Evolutionary conservation across 1,284 basidiomycete species (phyloP), one percentile per base, ranked within the genome.

Genomic region (Tranzscheliella williamsii): DNA sequence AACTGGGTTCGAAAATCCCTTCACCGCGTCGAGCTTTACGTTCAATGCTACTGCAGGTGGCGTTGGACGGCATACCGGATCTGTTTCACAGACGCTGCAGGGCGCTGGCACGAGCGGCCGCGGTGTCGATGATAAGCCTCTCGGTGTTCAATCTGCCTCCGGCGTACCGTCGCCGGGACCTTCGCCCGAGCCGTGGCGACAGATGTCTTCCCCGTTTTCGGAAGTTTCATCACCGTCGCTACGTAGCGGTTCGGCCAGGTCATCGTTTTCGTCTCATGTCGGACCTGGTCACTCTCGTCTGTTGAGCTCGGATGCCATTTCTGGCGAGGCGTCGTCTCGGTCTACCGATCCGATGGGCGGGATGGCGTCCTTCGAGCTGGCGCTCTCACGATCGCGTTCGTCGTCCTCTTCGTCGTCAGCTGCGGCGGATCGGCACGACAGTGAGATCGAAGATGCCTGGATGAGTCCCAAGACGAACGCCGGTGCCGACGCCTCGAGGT

Each of bases 181-280:
- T 22, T 21, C 38, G 12, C 8, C 35, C 18, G 57, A 54, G 20
- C 42, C 50, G 5, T 62, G 58, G 58, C 44, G 58, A 22, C 57
- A 61, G 37, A 44, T 40, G 8, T 60, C 56, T 12, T 65, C 56
- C 34, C 56, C 62, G 4, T 65, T 55, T 13, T 55, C 51, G 6
- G 62, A 65, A 22, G 62, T 50, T 0, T 60, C 54, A 11, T 50
- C 61, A 29, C 61, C 54, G 5, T 47, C 43, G 29, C 38, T 58
- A 30, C 61, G 53, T 11, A 41, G 53, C 7, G 50, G 60, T 29
- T 58, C 54, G n/a, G 54, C 62, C 4, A 22, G 62, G 15, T 55
- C 51, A 20, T 55, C 47, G 4, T 65, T 65, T 36, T 60, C 56
- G 0, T 51, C 50, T 27, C 46, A 46, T 20, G 44, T 48, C 2